Conservation (phyloP, 2,329 filamentous ascomycete species). For the Zopfia rhizophila region DNA sequence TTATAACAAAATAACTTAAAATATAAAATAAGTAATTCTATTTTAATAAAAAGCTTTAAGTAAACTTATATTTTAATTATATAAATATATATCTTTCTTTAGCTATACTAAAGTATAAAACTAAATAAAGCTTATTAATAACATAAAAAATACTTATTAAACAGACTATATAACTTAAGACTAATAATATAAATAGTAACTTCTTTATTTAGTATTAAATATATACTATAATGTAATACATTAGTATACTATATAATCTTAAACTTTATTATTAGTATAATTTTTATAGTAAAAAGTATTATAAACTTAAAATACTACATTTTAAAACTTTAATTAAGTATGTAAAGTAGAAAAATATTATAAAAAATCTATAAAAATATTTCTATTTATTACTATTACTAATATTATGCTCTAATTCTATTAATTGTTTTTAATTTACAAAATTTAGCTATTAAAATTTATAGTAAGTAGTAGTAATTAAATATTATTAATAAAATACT, state of each 20-base stretch:
- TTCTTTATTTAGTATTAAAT: conserved; percentile 41
- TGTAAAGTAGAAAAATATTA: conserved; percentile 33
- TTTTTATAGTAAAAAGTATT: conserved; percentile 44
- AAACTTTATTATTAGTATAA: conserved; percentile 48
- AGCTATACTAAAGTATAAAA: conserved; percentile 3
- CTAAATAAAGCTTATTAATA: conserved; percentile 18
- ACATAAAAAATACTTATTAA: conserved; percentile 38
- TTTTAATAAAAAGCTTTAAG: conserved; percentile 40
- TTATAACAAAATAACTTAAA: conserved; percentile 42
- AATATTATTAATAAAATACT: conserved; percentile 20
- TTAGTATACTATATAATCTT: conserved; percentile 35
- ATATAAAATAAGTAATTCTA: conserved; percentile 35
- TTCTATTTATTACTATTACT: conserved; percentile 45
- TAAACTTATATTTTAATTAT: conserved; percentile 45
- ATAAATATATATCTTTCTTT: conserved; percentile 24
- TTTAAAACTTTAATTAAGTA: conserved; percentile 41
- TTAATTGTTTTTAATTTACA: conserved; percentile 12
- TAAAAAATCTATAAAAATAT: conserved; percentile 32
- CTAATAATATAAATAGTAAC: no score
- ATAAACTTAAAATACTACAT: conserved; percentile 41
- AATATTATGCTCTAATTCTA: conserved; percentile 31
- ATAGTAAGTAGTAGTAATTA: conserved; percentile 30
- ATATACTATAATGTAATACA: conserved; percentile 45
- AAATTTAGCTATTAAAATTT: conserved; percentile 22
- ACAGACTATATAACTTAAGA: no score